phyloP scores from a whole-genome alignment of 129 eudicot species.

The Erigeron canadensis region DNA sequence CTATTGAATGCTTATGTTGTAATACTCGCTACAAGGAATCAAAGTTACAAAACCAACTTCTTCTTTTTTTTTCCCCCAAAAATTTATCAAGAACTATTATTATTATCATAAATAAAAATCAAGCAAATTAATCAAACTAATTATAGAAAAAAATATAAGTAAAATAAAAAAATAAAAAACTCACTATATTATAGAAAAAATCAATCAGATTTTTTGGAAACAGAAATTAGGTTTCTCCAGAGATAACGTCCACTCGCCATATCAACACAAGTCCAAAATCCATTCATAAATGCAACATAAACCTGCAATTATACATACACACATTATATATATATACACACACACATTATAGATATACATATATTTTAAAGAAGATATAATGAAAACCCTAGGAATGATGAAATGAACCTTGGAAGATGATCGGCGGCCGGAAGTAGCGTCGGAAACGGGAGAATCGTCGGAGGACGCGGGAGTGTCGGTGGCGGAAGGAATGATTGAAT shows the following conservation, averaged over 20 bases:
- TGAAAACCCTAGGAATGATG: slow-evolving; percentile 16
- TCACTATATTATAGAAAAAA: slow-evolving; percentile 15
- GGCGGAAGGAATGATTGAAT: slow-evolving; percentile 27
- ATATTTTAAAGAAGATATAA: background rate
- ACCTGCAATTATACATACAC: slow-evolving; percentile 35
- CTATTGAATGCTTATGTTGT: too few species aligned
- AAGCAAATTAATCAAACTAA: background rate
- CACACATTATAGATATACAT: slow-evolving; percentile 15
- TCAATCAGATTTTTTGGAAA: slow-evolving; percentile 33
- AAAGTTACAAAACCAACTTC: background rate
- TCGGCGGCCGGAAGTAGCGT: slow-evolving; percentile 9
- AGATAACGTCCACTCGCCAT: slow-evolving; percentile 85
- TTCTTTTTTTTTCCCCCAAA: background rate
- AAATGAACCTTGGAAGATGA: slow-evolving; percentile 33
- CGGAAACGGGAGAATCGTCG: slow-evolving; percentile 19
- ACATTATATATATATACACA: slow-evolving; percentile 12
- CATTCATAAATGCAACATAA: slow-evolving; percentile 37
- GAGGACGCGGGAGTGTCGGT: slow-evolving; percentile 15
- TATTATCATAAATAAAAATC: too few species aligned
- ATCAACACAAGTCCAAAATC: slow-evolving; percentile 74
- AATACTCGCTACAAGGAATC: background rate
- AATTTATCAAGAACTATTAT: background rate
- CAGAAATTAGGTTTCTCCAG: slow-evolving; percentile 59
- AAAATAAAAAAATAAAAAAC: slow-evolving; percentile 12
- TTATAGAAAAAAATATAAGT: background rate